These are phyloP conservation scores for Mycena rosella DNA, from an alignment of 768 basidiomycete species.

Conservation along the genomic window DNA sequence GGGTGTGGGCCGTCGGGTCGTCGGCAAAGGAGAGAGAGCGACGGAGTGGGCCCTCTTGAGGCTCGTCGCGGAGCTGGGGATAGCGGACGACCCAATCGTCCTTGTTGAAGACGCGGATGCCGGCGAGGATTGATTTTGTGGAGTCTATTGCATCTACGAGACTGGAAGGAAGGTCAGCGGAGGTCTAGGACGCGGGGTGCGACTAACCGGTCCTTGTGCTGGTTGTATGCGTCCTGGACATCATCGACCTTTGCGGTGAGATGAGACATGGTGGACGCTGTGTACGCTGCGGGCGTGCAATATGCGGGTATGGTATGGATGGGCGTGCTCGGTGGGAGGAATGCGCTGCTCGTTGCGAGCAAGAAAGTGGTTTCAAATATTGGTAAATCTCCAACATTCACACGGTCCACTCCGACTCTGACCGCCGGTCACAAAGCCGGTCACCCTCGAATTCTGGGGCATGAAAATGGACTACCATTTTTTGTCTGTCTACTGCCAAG, in stretches of 20 bases:
- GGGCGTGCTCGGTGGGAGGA: background rate
- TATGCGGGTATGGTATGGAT: background rate
- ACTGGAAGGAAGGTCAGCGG: constrained; percentile 52
- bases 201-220: constrained; percentile 80
- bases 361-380: too few species aligned
- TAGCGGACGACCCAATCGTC: constrained; percentile 91
- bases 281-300: background rate
- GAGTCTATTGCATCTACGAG: constrained; percentile 83
- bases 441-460: too few species aligned
- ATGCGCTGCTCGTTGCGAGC: background rate
- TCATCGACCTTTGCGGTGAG: constrained; percentile 66
- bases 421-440: too few species aligned
- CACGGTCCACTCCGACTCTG: too few species aligned
- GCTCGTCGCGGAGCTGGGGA: constrained; percentile 74
- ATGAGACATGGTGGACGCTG: constrained; percentile 26
- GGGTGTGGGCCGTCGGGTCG: constrained; percentile 75
- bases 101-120: constrained; percentile 86
- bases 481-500: too few species aligned
- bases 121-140: constrained; percentile 75
- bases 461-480: too few species aligned
- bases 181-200: background rate
- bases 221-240: constrained; percentile 81
- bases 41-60: constrained; percentile 51
- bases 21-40: constrained; percentile 90
- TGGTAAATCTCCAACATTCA: too few species aligned